A percentile compares a stretch with the other conserved stretches of the same genome.
These are phyloP conservation scores for Sergeia podlipaevii DNA, from an alignment of 208 protist genomes.

Conservation along the genomic window DNA sequence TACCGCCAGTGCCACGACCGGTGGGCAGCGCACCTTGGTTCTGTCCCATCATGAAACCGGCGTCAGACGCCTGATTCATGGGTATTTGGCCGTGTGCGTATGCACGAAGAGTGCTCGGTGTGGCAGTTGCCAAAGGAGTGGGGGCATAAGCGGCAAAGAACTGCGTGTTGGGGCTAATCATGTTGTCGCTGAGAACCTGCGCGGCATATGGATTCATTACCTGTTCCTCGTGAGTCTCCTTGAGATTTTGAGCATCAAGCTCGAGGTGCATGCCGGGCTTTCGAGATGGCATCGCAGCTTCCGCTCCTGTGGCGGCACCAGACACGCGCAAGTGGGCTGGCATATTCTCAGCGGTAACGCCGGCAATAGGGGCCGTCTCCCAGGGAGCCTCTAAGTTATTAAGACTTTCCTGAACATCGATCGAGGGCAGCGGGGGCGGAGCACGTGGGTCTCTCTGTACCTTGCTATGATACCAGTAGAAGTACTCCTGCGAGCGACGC, in stretches of 20 bases:
- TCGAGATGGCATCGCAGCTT: slow-evolving; percentile 3
- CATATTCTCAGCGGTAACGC: neutral
- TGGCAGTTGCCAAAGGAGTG: slow-evolving; percentile 61
- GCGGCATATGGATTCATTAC: slow-evolving; percentile 73
- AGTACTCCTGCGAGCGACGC: slow-evolving; percentile 78
- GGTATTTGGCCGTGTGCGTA: slow-evolving; percentile 71
- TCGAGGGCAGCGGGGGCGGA: slow-evolving; percentile 60
- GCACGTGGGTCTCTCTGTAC: slow-evolving; percentile 57
- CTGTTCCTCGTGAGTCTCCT: slow-evolving; percentile 66
- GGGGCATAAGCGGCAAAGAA: slow-evolving; percentile 86
- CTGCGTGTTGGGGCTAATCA: slow-evolving; percentile 80
- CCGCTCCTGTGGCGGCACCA: slow-evolving; percentile 3
- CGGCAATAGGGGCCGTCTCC: slow-evolving; percentile 25
- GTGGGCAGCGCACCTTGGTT: slow-evolving; percentile 14
- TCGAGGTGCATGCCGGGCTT: slow-evolving; percentile 35
- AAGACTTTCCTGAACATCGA: slow-evolving; percentile 53
- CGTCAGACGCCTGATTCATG: slow-evolving; percentile 6
- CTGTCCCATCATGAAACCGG: neutral
- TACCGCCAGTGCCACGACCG: slow-evolving; percentile 5
- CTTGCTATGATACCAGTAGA: slow-evolving; percentile 85
- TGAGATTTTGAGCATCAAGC: slow-evolving; percentile 65
- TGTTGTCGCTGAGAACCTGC: slow-evolving; percentile 43
- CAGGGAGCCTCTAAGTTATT: slow-evolving; percentile 58
- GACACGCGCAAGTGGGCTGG: slow-evolving; percentile 6
- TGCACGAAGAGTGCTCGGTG: slow-evolving; percentile 70